A percentile compares a stretch with the other conserved stretches of the same genome.
These are phyloP conservation scores for Umbilicus rupestris DNA, from an alignment of 164 flowering plant species.

Conservation along the genomic window DNA sequence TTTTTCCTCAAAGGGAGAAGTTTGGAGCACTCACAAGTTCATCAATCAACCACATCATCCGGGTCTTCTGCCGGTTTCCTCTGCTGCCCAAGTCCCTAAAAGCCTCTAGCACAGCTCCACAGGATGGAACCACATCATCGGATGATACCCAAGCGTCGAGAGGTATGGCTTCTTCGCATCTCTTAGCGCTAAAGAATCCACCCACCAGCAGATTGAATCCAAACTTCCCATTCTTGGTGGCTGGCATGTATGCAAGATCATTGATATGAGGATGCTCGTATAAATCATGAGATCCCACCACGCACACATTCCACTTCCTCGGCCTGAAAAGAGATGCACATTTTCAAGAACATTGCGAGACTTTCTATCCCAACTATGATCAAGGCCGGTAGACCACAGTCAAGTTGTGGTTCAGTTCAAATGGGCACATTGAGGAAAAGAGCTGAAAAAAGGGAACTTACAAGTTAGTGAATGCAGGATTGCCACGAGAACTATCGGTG, in stretches of 20 bases:
- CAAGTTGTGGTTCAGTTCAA: too few species aligned
- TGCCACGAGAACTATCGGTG: constrained; percentile 69
- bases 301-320: constrained; percentile 94
- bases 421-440: too few species aligned
- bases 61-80: constrained; percentile 81
- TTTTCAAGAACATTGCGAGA: too few species aligned
- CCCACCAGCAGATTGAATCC: constrained; percentile 94
- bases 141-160: constrained; percentile 90
- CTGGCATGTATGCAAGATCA: constrained; percentile 97
- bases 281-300: constrained; percentile 88
- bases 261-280: constrained; percentile 98
- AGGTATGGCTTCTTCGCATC: constrained; percentile 90
- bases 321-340: constrained; percentile 42
- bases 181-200: constrained; percentile 83
- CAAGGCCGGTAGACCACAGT: too few species aligned
- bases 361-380: too few species aligned
- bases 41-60: constrained; percentile 99
- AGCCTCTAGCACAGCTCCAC: constrained; percentile 75
- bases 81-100: constrained; percentile 77
- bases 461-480: constrained; percentile 68
- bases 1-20: background rate
- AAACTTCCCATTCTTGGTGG: constrained; percentile 61
- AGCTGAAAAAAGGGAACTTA: constrained; percentile 22
- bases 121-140: constrained; percentile 59
- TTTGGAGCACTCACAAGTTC: constrained; percentile 56